A percentile compares a stretch with the other conserved stretches of the same genome.
These are phyloP conservation scores for Fusarium sp. DNA, from an alignment of 2,329 filamentous ascomycete genomes.

Conservation along the genomic window DNA sequence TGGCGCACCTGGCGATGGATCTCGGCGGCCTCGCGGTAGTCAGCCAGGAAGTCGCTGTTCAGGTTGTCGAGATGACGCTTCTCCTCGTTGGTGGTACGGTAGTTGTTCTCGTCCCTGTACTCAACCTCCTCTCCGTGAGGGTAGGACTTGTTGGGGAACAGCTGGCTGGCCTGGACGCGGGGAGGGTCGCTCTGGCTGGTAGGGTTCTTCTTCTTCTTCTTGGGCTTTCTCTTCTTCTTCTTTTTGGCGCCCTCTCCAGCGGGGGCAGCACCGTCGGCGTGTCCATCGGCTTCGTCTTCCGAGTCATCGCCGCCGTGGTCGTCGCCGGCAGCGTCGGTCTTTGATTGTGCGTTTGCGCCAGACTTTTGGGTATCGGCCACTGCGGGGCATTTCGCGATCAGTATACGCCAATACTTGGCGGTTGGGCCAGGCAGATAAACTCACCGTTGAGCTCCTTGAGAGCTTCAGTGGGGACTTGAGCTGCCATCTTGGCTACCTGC, in stretches of 20 bases:
- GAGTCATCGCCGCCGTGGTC: slow-evolving; percentile 63
- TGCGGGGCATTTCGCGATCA: slow-evolving; percentile 40
- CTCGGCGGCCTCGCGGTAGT: slow-evolving; percentile 88
- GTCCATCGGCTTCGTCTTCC: slow-evolving; percentile 63
- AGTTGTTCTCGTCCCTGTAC: slow-evolving; percentile 79
- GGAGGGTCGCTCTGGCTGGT: slow-evolving; percentile 81
- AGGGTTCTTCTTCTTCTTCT: slow-evolving; percentile 81
- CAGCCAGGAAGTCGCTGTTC: slow-evolving; percentile 81
- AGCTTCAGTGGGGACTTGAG: slow-evolving; percentile 56
- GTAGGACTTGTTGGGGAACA: slow-evolving; percentile 78
- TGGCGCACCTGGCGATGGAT: slow-evolving; percentile 88
- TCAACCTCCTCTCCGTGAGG: slow-evolving; percentile 82
- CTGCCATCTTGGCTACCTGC: slow-evolving; percentile 54
- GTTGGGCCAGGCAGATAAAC: slow-evolving; percentile 3
- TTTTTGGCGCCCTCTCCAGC: slow-evolving; percentile 54
- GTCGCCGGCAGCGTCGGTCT: slow-evolving; percentile 53
- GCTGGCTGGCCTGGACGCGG: slow-evolving; percentile 73
- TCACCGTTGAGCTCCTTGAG: slow-evolving; percentile 58
- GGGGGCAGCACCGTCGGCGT: slow-evolving; percentile 49
- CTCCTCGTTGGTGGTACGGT: slow-evolving; percentile 83
- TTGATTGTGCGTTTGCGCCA: slow-evolving; percentile 55
- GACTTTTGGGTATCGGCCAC: slow-evolving; percentile 56
- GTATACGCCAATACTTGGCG: slow-evolving; percentile 3
- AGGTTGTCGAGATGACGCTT: slow-evolving; percentile 84
- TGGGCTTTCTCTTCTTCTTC: slow-evolving; percentile 83